Evolutionary conservation across 257 asterid genomes (phyloP).

Genomic region (Echium plantagineum): DNA sequence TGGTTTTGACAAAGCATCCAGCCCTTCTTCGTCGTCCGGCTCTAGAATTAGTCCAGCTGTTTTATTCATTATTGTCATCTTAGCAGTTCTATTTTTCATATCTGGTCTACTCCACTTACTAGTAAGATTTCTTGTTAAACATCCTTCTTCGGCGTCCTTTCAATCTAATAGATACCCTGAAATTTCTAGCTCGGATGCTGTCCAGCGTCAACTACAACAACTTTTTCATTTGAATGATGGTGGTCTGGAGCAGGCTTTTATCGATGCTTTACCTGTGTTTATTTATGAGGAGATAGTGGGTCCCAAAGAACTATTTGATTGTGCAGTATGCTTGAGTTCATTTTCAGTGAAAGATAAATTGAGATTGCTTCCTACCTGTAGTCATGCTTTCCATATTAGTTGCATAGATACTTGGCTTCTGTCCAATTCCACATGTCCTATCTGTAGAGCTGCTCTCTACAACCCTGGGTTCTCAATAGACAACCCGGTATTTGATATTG

Average conservation of each 20-base stretch:
- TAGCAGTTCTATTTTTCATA: conserved; percentile 79
- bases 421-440: conserved; percentile 88
- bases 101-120: conserved; percentile 93
- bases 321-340: conserved; percentile 88
- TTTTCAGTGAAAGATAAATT: conserved; percentile 63
- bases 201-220: conserved; percentile 87
- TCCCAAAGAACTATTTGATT: conserved; percentile 81
- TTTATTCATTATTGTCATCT: conserved; percentile 59
- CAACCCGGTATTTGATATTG: conserved; percentile 65
- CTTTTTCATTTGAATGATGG: conserved; percentile 82
- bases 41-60: conserved; percentile 77
- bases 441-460: conserved; percentile 67
- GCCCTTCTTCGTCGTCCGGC: conserved; percentile 41
- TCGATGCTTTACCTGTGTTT: conserved; percentile 80
- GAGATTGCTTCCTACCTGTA: conserved; percentile 78
- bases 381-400: conserved; percentile 85
- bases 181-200: conserved; percentile 52
- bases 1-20: conserved; percentile 25
- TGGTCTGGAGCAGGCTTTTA: conserved; percentile 83
- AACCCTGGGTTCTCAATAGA: conserved; percentile 68
- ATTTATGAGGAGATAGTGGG: conserved; percentile 74
- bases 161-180: conserved; percentile 47
- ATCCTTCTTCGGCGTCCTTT: conserved; percentile 45
- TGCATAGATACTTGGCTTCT: conserved; percentile 95
- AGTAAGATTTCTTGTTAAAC: conserved; percentile 74